These are phyloP conservation scores for Mortierella sp. DNA, from an alignment of 371 early-diverging fungal species.

Conservation along the genomic window DNA sequence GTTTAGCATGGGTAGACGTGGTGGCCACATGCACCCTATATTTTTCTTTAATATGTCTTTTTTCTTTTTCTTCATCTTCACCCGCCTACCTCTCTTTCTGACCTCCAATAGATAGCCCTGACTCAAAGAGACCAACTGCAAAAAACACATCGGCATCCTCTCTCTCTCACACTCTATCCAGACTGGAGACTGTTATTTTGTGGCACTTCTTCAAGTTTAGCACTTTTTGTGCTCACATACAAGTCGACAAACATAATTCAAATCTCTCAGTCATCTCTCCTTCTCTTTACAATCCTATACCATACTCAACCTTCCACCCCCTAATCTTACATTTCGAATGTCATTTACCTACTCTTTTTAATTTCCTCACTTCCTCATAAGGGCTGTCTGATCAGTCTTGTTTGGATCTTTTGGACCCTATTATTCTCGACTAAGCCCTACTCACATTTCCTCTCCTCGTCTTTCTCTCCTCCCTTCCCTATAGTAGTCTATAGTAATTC, in stretches of 20 bases:
- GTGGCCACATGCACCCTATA: not conserved
- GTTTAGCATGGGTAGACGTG: too few relatives aligned
- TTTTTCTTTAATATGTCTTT: not conserved
- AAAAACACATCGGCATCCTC: not conserved
- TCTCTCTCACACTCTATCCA: too few relatives aligned
- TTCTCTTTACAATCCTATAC: not conserved
- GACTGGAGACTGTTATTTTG: too few relatives aligned
- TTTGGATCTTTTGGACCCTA: not conserved
- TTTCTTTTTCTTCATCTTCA: not conserved
- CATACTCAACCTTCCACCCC: not conserved
- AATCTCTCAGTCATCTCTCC: not conserved
- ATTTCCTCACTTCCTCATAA: not conserved
- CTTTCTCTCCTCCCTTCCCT: not conserved
- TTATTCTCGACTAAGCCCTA: not conserved
- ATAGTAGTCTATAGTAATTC: too few relatives aligned
- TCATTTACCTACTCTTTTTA: not conserved
- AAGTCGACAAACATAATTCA: too few relatives aligned
- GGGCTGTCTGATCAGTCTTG: slow-evolving; percentile 8
- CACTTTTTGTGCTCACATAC: too few relatives aligned
- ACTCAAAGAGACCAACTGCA: too few relatives aligned
- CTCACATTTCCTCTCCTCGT: not conserved
- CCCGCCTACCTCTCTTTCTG: not conserved
- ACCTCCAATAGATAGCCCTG: too few relatives aligned
- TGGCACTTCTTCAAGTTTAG: too few relatives aligned
- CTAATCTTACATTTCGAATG: slow-evolving; percentile 9